Conservation (phyloP, 73 alveolate genomes). For the Stentor coeruleus region DNA sequence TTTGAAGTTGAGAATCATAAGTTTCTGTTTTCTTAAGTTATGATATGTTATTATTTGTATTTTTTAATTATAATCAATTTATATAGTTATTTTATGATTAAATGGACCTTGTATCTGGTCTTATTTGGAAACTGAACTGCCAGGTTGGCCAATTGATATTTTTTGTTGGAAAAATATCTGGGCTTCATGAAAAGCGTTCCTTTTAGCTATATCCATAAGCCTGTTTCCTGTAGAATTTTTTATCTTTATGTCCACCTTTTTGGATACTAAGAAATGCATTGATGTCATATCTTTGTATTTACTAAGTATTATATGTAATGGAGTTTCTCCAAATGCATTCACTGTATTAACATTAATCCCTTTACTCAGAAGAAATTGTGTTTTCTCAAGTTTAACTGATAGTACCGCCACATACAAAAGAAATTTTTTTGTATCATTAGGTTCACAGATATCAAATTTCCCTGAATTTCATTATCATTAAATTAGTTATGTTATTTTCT, state of each 20-base stretch:
- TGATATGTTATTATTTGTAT: too few species aligned
- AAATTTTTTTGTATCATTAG: not conserved
- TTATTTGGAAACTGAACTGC: not conserved
- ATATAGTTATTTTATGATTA: too few species aligned
- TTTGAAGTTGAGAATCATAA: too few species aligned
- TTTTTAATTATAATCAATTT: too few species aligned
- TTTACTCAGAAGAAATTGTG: not conserved
- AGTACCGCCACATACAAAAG: slow-evolving; percentile 3
- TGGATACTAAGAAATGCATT: not conserved
- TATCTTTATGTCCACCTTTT: not conserved
- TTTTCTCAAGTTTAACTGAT: not conserved
- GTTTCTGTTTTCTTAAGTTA: too few species aligned
- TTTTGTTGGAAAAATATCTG: not conserved
- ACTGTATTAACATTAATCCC: not conserved
- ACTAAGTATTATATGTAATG: not conserved
- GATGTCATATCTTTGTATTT: not conserved
- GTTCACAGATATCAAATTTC: not conserved
- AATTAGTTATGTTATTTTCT: not conserved
- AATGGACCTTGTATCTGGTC: not conserved
- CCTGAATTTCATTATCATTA: not conserved
- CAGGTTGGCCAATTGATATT: not conserved
- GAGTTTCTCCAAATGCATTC: slow-evolving; percentile 3
- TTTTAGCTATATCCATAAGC: not conserved
- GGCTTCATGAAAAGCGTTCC: slow-evolving; percentile 13
- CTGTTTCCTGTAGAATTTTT: not conserved